A percentile compares a stretch with the other conserved stretches of the same genome.
phyloP scores from a whole-genome alignment of 78 protist species.

The Dictyostelium citrinum region DNA sequence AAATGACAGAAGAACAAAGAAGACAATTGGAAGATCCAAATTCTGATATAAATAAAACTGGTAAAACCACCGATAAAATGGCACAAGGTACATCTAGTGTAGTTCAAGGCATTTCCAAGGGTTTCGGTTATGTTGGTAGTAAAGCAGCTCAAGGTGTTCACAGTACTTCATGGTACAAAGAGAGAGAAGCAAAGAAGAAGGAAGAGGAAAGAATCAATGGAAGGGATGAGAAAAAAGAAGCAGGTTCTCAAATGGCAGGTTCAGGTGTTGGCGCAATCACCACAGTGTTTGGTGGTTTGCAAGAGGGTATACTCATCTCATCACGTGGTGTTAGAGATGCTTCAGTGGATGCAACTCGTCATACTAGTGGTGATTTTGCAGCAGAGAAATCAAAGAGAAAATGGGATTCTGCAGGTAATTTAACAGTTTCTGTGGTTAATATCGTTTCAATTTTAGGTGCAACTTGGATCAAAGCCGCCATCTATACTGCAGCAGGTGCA shows the following conservation, averaged over 20 bases:
- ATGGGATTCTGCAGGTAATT: constrained; percentile 50
- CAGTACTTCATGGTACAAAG: constrained; percentile 42
- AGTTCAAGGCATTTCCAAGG: constrained; percentile 19
- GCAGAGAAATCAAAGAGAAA: constrained; percentile 25
- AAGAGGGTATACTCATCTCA: constrained; percentile 60
- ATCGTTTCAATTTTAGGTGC: constrained; percentile 15
- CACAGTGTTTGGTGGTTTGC: constrained; percentile 21
- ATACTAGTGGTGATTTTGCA: constrained; percentile 43
- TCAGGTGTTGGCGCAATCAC: constrained; percentile 16
- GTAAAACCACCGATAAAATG: not conserved
- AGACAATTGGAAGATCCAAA: constrained; percentile 46
- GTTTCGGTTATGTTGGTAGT: constrained; percentile 34
- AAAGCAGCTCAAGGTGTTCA: constrained; percentile 14
- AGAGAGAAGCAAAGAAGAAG: constrained; percentile 34
- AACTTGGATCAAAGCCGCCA: constrained; percentile 38
- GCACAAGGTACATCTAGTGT: constrained; percentile 39
- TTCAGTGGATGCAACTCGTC: constrained; percentile 46
- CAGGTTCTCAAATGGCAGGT: not conserved
- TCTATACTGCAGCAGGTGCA: constrained; percentile 61
- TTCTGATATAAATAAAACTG: not conserved
- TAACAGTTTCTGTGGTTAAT: constrained; percentile 11
- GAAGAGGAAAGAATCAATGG: constrained; percentile 29
- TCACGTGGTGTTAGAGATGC: constrained; percentile 62
- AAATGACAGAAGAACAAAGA: constrained; percentile 65
- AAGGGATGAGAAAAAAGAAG: constrained; percentile 50